Evolutionary conservation across 148 eudicot species (phyloP), one percentile per base, ranked within the genome.

Genomic region (Chenopodium album): DNA sequence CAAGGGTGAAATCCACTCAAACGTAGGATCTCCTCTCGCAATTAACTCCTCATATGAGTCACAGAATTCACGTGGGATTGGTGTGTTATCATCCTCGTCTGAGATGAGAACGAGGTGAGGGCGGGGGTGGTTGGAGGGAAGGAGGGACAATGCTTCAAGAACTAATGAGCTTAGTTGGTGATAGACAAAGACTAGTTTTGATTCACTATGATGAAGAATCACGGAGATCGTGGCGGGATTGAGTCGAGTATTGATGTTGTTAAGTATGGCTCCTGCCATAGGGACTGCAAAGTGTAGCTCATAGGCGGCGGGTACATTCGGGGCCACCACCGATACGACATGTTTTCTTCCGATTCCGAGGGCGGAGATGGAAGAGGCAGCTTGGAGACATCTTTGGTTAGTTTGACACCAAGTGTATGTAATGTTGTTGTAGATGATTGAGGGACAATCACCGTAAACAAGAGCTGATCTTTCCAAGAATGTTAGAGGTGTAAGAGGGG

Each of bases 261-360:
- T 84, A 3, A 86, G 85, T 31, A 84, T 32, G 13, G 82, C 86
- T 22, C 88, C 88, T 0, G 86, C 64, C 88, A 86, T 86, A 0
- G 88, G 88, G 71, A 81, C 86, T 0, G 86, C 82, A 26, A 86
- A 86, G 9, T 86, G 86, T 2, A 86, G 82, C 83, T 86, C 88
- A 37, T 86, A 86, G 1, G 75, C 71, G 0, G 86, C 88, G 9
- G 88, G 88, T 0, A 86, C 76, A 62, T 86, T 84, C 0, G 86
- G 88, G 3, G 86, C 76, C 75, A 86, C 68, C 9, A 81, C 85
- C 9, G 86, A 84, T 9, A 86, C 81, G 20, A 84, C 84, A 29
- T 86, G 65, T 2, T 59, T 41, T 0, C 71, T 76, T 7, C 71
- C 4, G 19, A 81, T 54, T 10, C 84, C 84, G 4, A 86, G 76